Base-by-base conservation (phyloP, 164 flowering plant species). In the Berberis thunbergii region DNA sequence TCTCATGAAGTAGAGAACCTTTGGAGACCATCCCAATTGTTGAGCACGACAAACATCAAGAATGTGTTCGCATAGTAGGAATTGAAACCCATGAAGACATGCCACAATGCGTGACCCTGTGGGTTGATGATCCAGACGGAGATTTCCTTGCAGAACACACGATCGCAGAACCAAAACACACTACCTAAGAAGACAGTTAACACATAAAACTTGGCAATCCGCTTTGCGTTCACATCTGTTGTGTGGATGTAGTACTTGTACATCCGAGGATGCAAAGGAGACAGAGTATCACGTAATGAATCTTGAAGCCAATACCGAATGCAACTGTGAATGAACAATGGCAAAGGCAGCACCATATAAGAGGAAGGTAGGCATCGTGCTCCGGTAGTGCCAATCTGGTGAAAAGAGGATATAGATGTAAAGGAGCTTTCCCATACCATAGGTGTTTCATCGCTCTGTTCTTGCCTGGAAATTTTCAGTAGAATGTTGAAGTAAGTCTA, bases 391-490 rank as follows among this genome's bases (percentile, higher is more conserved):
- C 96, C 96, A 88, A 69, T 86, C 92, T 12, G 96, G 96, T 7
- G 96, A 88, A 71, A 83, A 80, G 41, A 88, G 86, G 68, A 88
- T 85, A 74, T 88, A 88, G 48, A 88, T 75, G 61, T 88, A 88
- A 1, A 88, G 82, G 41, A 88, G 86, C 83, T 84, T 79, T 88
- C 95, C 95, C 95, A 88, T 10, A 83, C 89, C 94, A 88, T 86
- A 41, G 95, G 95, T 43, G 83, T 79, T 73, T 79, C 80, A 70
- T 79, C 83, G 49, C 81, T 74, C 68, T 80, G 83, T 67, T 80
- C 79, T 71, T 71, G 81, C 67, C 83, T 80, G 80, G 13, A 64
- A 48, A 62, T 38, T 40, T 56, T 65, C 43, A 56, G 9, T 56
- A 13, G 26, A 26, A 26, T 26, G 26, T 26, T 26, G 26, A 26